Evolutionary conservation across 352 stramenopile species (phyloP).

Genomic region (Phytophthora quininea): DNA sequence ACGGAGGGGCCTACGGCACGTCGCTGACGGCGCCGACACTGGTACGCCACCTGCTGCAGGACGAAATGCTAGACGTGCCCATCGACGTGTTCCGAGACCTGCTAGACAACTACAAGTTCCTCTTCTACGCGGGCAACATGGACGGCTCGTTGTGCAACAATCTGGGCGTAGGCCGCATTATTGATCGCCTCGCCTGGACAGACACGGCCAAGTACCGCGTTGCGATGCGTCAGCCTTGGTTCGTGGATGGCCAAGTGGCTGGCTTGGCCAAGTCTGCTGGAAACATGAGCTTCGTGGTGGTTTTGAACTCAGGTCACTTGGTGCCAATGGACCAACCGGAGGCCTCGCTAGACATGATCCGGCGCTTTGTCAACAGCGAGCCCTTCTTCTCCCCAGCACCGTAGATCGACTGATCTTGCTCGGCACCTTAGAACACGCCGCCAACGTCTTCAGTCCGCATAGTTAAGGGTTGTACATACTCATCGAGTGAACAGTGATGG

Average conservation of each 20-base stretch:
- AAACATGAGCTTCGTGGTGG: slow-evolving; percentile 86
- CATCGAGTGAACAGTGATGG: slow-evolving; percentile 19
- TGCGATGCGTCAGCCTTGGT: slow-evolving; percentile 63
- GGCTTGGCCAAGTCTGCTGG: slow-evolving; percentile 71
- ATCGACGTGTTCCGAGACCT: slow-evolving; percentile 80
- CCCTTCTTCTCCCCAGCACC: slow-evolving; percentile 31
- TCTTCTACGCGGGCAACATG: slow-evolving; percentile 89
- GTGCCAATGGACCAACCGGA: slow-evolving; percentile 76
- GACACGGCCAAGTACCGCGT: slow-evolving; percentile 71
- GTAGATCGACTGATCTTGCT: slow-evolving; percentile 11
- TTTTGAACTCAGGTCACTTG: slow-evolving; percentile 81
- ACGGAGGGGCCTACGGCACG: slow-evolving; percentile 62
- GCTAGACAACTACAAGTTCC: slow-evolving; percentile 84
- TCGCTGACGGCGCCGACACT: slow-evolving; percentile 58
- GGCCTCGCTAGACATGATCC: slow-evolving; percentile 83
- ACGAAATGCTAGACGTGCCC: slow-evolving; percentile 82
- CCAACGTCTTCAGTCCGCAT: background rate
- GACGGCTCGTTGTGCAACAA: slow-evolving; percentile 85
- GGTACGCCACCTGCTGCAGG: slow-evolving; percentile 69
- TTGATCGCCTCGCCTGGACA: slow-evolving; percentile 79
- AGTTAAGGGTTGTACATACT: slow-evolving; percentile 31
- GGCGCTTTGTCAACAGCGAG: slow-evolving; percentile 68
- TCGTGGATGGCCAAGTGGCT: slow-evolving; percentile 60
- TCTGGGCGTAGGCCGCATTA: slow-evolving; percentile 74
- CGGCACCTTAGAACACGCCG: no score